A percentile compares a stretch with the other conserved stretches of the same genome.
Conservation (phyloP, 768 basidiomycete genomes). For the Serendipita sp. region DNA sequence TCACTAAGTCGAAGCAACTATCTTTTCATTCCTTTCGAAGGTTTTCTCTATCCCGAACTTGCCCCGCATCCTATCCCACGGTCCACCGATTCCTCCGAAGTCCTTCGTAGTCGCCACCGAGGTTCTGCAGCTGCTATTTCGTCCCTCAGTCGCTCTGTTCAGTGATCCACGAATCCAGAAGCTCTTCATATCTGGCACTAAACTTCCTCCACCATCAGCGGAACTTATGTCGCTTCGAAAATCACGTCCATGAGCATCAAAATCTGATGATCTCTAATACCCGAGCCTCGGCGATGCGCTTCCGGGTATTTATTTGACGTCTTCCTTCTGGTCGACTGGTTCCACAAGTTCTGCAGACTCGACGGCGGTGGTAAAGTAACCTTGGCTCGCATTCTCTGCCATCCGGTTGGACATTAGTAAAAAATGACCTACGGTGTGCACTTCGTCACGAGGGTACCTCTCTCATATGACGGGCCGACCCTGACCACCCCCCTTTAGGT, state of each 20-base stretch:
- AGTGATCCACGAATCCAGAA: not conserved
- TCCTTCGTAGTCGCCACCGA: not conserved
- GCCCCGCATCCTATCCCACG: not conserved
- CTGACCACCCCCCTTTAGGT: not conserved
- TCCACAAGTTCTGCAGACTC: no score
- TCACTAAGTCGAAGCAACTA: not conserved
- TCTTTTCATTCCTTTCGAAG: not conserved
- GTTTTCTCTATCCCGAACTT: not conserved
- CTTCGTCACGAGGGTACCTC: no score
- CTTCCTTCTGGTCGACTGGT: no score
- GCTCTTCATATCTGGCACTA: not conserved
- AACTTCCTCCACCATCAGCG: not conserved
- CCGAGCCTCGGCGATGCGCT: no score
- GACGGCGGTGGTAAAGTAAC: no score
- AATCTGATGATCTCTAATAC: no score
- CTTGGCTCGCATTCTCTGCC: no score
- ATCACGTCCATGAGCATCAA: not conserved
- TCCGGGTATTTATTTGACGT: no score
- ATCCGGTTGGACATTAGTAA: no score
- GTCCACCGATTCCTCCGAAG: not conserved
- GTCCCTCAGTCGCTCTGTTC: not conserved
- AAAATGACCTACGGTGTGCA: no score
- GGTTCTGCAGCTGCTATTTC: not conserved
- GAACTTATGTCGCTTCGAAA: not conserved
- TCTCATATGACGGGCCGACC: not conserved